Evolutionary conservation across 2,329 filamentous ascomycete genomes (phyloP).

Genomic region (Talaromyces sp.): DNA sequence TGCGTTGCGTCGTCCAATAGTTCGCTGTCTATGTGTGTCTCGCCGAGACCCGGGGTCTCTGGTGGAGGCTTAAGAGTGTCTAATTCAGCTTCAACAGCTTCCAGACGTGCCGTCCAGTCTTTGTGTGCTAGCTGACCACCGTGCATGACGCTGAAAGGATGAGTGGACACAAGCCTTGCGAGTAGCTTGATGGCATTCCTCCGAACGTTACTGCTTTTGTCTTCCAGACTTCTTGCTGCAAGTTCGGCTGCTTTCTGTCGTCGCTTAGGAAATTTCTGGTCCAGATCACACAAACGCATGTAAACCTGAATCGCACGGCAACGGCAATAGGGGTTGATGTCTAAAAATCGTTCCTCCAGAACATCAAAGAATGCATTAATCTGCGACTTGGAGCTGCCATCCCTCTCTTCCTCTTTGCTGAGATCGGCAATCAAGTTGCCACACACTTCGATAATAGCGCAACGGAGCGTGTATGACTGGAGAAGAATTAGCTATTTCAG

Average conservation of each 20-base stretch:
- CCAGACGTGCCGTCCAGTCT: slow-evolving; percentile 79
- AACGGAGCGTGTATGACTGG: slow-evolving; percentile 86
- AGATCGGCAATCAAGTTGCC: slow-evolving; percentile 91
- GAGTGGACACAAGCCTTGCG: slow-evolving; percentile 82
- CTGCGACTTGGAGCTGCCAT: slow-evolving; percentile 90
- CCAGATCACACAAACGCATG: slow-evolving; percentile 85
- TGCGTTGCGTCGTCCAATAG: slow-evolving; percentile 88
- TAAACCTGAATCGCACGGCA: slow-evolving; percentile 92
- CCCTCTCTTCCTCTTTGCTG: slow-evolving; percentile 84
- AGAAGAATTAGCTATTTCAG: slow-evolving; percentile 1
- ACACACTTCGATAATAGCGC: slow-evolving; percentile 92
- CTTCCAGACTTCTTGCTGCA: slow-evolving; percentile 83
- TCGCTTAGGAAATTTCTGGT: slow-evolving; percentile 91
- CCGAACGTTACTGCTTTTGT: slow-evolving; percentile 96
- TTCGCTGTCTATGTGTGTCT: slow-evolving; percentile 70
- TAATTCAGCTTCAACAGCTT: slow-evolving; percentile 78
- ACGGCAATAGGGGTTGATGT: slow-evolving; percentile 94
- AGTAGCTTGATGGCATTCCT: slow-evolving; percentile 93
- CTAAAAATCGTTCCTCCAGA: slow-evolving; percentile 89
- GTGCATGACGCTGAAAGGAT: slow-evolving; percentile 90
- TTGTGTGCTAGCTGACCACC: slow-evolving; percentile 79
- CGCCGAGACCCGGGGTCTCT: slow-evolving; percentile 67
- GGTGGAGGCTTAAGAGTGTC: slow-evolving; percentile 75
- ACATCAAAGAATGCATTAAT: slow-evolving; percentile 97
- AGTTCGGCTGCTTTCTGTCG: slow-evolving; percentile 83